Conservation (phyloP, 306 rosid species). For the Spatholobus suberectus region DNA sequence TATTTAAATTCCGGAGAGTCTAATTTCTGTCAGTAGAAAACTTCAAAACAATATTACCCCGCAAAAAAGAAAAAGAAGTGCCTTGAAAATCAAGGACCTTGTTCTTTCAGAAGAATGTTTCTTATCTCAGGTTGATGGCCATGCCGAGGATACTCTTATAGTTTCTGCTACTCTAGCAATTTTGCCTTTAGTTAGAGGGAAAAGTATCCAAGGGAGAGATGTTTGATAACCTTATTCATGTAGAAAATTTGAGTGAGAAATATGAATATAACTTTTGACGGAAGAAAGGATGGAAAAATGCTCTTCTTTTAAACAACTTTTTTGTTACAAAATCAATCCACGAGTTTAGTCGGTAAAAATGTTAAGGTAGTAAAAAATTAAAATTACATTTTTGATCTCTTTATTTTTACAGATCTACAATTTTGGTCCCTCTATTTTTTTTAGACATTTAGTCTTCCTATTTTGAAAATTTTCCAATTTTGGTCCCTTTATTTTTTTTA, state of each 20-base stretch:
- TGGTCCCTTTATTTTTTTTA: too few relatives aligned
- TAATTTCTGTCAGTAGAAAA: neutral
- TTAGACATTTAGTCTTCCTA: too few relatives aligned
- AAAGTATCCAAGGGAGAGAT: constrained; percentile 10
- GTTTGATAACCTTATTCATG: neutral
- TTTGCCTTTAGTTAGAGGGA: constrained; percentile 33
- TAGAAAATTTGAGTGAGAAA: neutral
- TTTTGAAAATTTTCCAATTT: too few relatives aligned
- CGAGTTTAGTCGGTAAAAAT: too few relatives aligned
- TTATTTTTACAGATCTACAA: too few relatives aligned
- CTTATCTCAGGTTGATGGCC: constrained; percentile 24
- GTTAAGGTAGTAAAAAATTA: too few relatives aligned
- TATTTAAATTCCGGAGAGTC: constrained; percentile 26
- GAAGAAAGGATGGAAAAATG: neutral
- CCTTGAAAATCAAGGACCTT: constrained; percentile 16
- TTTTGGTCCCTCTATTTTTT: too few relatives aligned
- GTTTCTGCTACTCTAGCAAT: constrained; percentile 17
- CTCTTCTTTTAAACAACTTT: neutral
- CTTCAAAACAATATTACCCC: neutral
- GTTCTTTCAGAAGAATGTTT: constrained; percentile 10
- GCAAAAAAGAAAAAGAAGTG: neutral
- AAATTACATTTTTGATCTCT: too few relatives aligned
- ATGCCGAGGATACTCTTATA: constrained; percentile 9
- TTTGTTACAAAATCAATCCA: neutral
- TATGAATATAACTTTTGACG: neutral